phyloP scores from a whole-genome alignment of 2,329 filamentous ascomycete genomes.

The Aspergillus candidus region DNA sequence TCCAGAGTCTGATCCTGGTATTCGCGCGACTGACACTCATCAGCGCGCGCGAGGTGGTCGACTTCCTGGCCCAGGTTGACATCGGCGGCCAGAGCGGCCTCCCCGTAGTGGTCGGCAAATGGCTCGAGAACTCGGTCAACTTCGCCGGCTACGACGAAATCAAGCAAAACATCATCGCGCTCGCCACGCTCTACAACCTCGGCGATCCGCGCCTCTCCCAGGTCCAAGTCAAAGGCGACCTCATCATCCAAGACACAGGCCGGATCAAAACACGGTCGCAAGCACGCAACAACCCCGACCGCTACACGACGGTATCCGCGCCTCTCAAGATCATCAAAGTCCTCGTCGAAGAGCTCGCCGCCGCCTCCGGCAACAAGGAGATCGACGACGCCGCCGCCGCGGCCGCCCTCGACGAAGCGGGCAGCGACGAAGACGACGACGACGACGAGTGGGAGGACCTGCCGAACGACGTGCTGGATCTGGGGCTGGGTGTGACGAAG shows the following conservation, averaged over 20 bases:
- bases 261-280: constrained; percentile 91
- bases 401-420: constrained; percentile 55
- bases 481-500: constrained; percentile 63
- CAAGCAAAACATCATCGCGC: constrained; percentile 87
- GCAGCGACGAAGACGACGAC: constrained; percentile 65
- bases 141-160: constrained; percentile 99
- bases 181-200: constrained; percentile 84
- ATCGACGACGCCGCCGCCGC: constrained; percentile 53
- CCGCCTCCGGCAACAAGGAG: constrained; percentile 59
- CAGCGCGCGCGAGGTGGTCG: constrained; percentile 80
- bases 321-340: constrained; percentile 95
- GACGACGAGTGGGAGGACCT: constrained; percentile 90
- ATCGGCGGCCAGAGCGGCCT: constrained; percentile 73
- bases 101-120: constrained; percentile 83
- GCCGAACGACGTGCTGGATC: constrained; percentile 65
- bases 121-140: constrained; percentile 93
- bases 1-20: constrained; percentile 90
- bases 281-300: constrained; percentile 80
- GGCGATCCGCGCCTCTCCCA: constrained; percentile 73
- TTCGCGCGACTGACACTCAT: constrained; percentile 85
- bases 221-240: constrained; percentile 83
- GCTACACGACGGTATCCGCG: constrained; percentile 79
- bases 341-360: constrained; percentile 82
- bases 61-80: constrained; percentile 80
- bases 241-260: constrained; percentile 72